phyloP scores from a whole-genome alignment of 345 rosid species.

The Ailanthus altissimus region DNA sequence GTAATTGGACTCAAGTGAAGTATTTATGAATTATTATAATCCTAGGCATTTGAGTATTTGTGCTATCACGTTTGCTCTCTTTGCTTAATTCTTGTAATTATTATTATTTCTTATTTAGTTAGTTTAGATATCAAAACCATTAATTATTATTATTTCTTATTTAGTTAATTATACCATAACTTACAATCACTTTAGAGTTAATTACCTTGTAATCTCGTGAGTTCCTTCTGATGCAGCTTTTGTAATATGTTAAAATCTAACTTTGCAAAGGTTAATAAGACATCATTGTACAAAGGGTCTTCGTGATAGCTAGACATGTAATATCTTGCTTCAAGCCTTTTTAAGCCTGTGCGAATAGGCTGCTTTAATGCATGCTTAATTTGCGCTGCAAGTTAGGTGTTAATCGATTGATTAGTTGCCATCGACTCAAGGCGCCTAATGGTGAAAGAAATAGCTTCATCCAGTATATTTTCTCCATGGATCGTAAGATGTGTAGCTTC shows the following conservation, averaged over 20 bases:
- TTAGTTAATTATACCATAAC: too few relatives aligned
- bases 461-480: conserved; percentile 37
- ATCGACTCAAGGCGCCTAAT: conserved; percentile 17
- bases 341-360: conserved; percentile 22
- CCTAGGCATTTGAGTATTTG: too few relatives aligned
- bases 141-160: too few relatives aligned
- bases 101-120: too few relatives aligned
- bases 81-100: too few relatives aligned
- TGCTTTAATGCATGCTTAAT: background rate
- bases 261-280: conserved; percentile 25
- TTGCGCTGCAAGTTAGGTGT: conserved; percentile 9
- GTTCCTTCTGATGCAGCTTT: conserved; percentile 35
- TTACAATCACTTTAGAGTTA: background rate
- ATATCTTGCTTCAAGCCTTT: conserved; percentile 26
- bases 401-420: background rate
- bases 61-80: too few relatives aligned
- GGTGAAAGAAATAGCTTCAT: conserved; percentile 37
- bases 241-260: conserved; percentile 41
- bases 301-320: conserved; percentile 32
- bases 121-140: too few relatives aligned
- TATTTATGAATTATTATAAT: too few relatives aligned
- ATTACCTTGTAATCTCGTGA: conserved; percentile 24
- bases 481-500: conserved; percentile 40
- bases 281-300: conserved; percentile 16
- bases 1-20: too few relatives aligned